phyloP scores from a whole-genome alignment of 2,329 filamentous ascomycete species.

The Phaeosphaeria sp. region DNA sequence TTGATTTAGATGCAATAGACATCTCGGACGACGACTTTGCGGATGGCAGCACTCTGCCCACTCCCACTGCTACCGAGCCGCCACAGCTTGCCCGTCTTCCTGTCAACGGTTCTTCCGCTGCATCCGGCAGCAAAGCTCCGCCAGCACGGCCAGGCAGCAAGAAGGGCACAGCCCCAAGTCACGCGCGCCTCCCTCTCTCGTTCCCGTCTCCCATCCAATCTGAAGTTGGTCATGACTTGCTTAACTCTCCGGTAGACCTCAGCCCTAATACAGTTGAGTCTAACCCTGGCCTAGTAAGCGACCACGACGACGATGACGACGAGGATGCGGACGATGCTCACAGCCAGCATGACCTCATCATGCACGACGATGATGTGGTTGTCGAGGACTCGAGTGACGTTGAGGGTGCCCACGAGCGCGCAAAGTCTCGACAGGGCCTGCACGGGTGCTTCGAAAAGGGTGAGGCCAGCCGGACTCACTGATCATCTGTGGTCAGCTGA shows the following conservation, averaged over 20 bases:
- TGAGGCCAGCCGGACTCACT: conserved; percentile 46
- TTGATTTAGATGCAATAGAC: conserved; percentile 45
- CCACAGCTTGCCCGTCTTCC: conserved; percentile 44
- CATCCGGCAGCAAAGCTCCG: conserved; percentile 36
- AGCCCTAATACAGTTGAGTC: conserved; percentile 57
- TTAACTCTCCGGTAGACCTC: conserved; percentile 48
- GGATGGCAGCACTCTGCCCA: conserved; percentile 37
- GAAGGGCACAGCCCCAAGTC: conserved; percentile 36
- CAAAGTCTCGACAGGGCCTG: conserved; percentile 39
- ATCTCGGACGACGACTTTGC: conserved; percentile 44
- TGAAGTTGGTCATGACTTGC: conserved; percentile 35
- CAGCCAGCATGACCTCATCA: conserved; percentile 43
- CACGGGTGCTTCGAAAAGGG: conserved; percentile 43
- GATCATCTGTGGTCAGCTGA: conserved; percentile 33
- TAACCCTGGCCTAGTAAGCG: conserved; percentile 58
- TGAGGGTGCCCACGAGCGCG: conserved; percentile 43
- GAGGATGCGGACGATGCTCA: conserved; percentile 48
- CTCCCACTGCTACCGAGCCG: conserved; percentile 34
- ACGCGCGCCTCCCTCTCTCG: conserved; percentile 39
- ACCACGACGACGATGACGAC: conserved; percentile 58
- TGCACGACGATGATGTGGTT: conserved; percentile 44
- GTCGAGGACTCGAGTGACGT: conserved; percentile 50
- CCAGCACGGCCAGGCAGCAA: conserved; percentile 41
- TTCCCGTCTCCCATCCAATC: conserved; percentile 37
- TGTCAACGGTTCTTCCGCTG: conserved; percentile 27